Conservation (phyloP, 2,329 filamentous ascomycete genomes). For the Penicillium sp. region DNA sequence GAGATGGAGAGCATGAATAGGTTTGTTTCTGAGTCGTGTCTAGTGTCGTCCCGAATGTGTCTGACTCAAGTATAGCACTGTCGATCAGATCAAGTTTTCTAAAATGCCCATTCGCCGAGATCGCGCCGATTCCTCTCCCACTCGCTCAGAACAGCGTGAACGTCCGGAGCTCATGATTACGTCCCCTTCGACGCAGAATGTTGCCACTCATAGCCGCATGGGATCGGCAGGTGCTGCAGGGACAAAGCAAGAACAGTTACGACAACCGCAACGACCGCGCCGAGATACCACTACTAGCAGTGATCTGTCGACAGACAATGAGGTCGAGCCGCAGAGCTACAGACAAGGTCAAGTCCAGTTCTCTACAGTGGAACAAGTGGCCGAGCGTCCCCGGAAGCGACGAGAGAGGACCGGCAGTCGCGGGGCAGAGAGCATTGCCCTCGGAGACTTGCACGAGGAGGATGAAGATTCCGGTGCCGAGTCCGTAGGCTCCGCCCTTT, state of each 20-base stretch:
- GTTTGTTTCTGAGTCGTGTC: conserved; percentile 20
- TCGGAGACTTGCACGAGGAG: conserved; percentile 37
- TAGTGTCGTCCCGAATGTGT: neutral
- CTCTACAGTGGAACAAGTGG: conserved; percentile 36
- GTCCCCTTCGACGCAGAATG: conserved; percentile 53
- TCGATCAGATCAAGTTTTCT: conserved; percentile 89
- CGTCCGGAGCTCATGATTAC: conserved; percentile 53
- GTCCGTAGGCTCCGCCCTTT: conserved; percentile 50
- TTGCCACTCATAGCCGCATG: conserved; percentile 49
- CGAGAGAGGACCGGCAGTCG: conserved; percentile 27
- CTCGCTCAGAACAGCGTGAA: conserved; percentile 55
- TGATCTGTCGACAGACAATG: conserved; percentile 65
- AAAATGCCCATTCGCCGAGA: conserved; percentile 84
- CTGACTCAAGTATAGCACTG: conserved; percentile 53
- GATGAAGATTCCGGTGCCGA: conserved; percentile 50
- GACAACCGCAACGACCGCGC: conserved; percentile 52
- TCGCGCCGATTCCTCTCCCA: conserved; percentile 84
- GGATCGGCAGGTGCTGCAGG: conserved; percentile 58
- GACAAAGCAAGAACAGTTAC: conserved; percentile 45
- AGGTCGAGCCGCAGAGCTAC: conserved; percentile 54
- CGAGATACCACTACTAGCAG: conserved; percentile 65
- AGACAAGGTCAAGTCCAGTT: conserved; percentile 54
- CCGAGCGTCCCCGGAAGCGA: conserved; percentile 31
- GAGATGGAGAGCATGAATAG: conserved; percentile 49
- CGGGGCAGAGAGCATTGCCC: conserved; percentile 30